These are phyloP conservation scores for Exophiala dermatitidis DNA, from an alignment of 2,329 filamentous ascomycete genomes.

Conservation along the genomic window DNA sequence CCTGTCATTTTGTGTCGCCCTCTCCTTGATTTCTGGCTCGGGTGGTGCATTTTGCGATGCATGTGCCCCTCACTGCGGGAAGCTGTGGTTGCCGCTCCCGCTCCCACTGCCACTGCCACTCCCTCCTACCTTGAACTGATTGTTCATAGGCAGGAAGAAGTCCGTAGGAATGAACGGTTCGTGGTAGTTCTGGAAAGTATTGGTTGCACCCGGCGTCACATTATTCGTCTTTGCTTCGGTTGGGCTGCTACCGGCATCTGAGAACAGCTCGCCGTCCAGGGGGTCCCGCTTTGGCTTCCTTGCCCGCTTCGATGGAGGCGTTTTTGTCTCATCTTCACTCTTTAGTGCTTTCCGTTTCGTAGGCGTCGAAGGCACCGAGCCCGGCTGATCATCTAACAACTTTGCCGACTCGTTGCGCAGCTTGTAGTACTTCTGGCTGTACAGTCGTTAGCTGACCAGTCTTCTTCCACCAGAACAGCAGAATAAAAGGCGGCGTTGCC, in stretches of 20 bases:
- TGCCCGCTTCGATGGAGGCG: constrained; percentile 12
- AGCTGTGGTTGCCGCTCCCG: constrained; percentile 4
- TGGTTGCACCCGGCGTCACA: neutral
- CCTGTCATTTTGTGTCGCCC: neutral
- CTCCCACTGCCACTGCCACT: constrained; percentile 1
- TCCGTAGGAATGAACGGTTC: constrained; percentile 1
- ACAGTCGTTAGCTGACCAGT: constrained; percentile 4
- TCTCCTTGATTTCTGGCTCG: neutral
- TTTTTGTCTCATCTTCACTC: constrained; percentile 13
- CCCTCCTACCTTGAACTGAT: constrained; percentile 2
- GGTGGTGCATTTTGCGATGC: neutral
- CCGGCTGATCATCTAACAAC: constrained; percentile 5
- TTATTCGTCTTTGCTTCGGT: constrained; percentile 10
- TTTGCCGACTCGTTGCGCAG: constrained; percentile 21
- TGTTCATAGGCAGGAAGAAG: constrained; percentile 9
- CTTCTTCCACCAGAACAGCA: neutral
- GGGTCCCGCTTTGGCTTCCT: constrained; percentile 11
- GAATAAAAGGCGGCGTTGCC: neutral
- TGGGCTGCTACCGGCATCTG: constrained; percentile 9
- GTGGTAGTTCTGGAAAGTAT: constrained; percentile 4
- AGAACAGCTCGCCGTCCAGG: constrained; percentile 14
- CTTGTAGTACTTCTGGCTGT: constrained; percentile 27
- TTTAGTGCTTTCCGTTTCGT: constrained; percentile 17
- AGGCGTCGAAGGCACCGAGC: constrained; percentile 12
- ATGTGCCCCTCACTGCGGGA: constrained; percentile 1